Percentiles rank a stretch among this genome's conserved stretches.
These are phyloP conservation scores for Raffaelea deltoideospora DNA, from an alignment of 2,329 filamentous ascomycete species.

Conservation along the genomic window DNA sequence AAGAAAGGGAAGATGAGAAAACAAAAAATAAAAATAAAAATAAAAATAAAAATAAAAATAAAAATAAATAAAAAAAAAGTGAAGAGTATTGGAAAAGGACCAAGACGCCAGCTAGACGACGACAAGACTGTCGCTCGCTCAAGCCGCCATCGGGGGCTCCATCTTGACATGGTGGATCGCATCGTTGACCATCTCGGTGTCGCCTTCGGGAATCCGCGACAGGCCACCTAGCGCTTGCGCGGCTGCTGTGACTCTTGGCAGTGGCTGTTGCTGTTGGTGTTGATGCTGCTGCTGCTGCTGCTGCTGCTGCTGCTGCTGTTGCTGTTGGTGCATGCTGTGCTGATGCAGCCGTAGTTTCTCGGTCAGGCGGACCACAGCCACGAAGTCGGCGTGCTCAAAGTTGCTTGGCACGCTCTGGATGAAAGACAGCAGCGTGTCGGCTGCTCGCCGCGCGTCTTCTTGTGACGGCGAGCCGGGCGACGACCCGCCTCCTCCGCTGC, in stretches of 20 bases:
- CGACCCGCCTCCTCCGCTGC: constrained; percentile 33
- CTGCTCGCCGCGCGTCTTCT: constrained; percentile 70
- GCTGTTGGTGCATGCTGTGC: constrained; percentile 2
- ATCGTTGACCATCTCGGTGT: constrained; percentile 31
- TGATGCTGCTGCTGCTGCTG: too few species aligned
- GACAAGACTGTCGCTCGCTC: constrained; percentile 5
- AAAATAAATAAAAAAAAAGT: constrained; percentile 4
- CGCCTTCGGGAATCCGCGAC: constrained; percentile 42
- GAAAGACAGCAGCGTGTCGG: constrained; percentile 69
- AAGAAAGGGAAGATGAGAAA: constrained; percentile 8
- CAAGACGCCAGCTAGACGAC: constrained; percentile 8
- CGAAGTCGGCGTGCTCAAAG: constrained; percentile 62
- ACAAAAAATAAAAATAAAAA: constrained; percentile 1
- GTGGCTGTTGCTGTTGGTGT: too few species aligned
- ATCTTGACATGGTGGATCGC: constrained; percentile 18
- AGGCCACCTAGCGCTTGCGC: constrained; percentile 29
- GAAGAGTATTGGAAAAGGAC: background rate
- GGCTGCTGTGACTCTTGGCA: constrained; percentile 13
- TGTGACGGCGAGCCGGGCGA: constrained; percentile 57
- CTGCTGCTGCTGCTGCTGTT: constrained; percentile 8
- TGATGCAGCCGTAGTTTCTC: constrained; percentile 63
- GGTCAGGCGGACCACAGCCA: constrained; percentile 66
- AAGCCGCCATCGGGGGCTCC: constrained; percentile 19
- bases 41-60: background rate
- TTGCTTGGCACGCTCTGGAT: constrained; percentile 54